A percentile compares a stretch with the other conserved stretches of the same genome.
Conservation (phyloP, 495 filamentous ascomycete genomes). For the Aspergillus bridgeri region DNA sequence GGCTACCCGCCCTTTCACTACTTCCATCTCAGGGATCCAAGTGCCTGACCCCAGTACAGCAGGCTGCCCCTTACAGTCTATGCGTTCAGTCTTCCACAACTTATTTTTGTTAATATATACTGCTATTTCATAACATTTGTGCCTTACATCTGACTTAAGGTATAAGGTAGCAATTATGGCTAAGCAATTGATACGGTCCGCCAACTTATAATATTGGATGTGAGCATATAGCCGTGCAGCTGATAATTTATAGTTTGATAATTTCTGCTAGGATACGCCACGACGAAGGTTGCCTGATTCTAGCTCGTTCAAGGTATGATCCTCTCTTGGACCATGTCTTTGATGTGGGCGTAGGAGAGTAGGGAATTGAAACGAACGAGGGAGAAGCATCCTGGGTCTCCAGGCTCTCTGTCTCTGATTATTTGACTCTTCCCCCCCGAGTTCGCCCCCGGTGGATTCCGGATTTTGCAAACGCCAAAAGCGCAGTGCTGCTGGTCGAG, state of each 20-base stretch:
- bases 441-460: too few relatives aligned
- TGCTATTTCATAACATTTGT: too few relatives aligned
- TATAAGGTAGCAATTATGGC: too few relatives aligned
- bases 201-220: background rate
- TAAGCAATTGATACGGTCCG: too few relatives aligned
- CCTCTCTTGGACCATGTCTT: background rate
- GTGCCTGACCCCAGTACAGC: too few relatives aligned
- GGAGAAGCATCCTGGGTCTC: background rate
- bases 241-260: background rate
- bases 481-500: background rate
- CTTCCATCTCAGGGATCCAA: too few relatives aligned
- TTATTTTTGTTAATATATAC: too few relatives aligned
- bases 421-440: background rate
- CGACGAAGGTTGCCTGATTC: background rate
- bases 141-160: too few relatives aligned
- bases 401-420: background rate
- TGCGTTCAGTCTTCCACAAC: too few relatives aligned
- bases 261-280: background rate
- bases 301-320: background rate
- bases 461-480: conserved; percentile 5
- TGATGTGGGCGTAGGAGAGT: background rate
- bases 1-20: too few relatives aligned
- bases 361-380: conserved; percentile 1
- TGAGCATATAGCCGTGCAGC: background rate
- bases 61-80: too few relatives aligned